Percentiles rank a stretch among this genome's conserved stretches.
Evolutionary conservation across 257 asterid genomes (phyloP).

Genomic region (Schizonepeta tenuifolia): DNA sequence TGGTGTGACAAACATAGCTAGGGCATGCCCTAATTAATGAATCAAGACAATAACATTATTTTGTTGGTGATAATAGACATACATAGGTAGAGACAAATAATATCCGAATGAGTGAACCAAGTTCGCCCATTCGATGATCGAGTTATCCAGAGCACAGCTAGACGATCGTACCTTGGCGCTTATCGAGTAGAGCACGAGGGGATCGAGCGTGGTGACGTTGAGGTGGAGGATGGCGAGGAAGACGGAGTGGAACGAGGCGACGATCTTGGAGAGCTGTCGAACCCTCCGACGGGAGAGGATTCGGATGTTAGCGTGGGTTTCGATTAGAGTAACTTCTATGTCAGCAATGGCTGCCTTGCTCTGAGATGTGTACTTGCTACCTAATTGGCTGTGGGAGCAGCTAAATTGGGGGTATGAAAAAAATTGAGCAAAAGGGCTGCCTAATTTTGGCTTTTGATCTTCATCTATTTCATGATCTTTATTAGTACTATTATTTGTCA

Average conservation of each 20-base stretch:
- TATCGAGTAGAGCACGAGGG: slow-evolving; percentile 86
- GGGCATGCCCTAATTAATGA: slow-evolving; percentile 30
- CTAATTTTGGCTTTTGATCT: background rate
- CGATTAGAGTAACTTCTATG: slow-evolving; percentile 87
- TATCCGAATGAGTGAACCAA: slow-evolving; percentile 25
- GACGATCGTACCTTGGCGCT: slow-evolving; percentile 77
- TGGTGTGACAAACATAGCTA: slow-evolving; percentile 11
- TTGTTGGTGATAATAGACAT: background rate
- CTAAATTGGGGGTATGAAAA: slow-evolving; percentile 79
- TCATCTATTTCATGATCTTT: background rate
- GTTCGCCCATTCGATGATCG: background rate
- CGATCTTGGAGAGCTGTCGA: slow-evolving; percentile 77
- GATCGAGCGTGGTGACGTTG: slow-evolving; percentile 77
- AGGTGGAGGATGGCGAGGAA: slow-evolving; percentile 81
- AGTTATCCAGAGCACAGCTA: background rate
- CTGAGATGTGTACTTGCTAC: slow-evolving; percentile 66
- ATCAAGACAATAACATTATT: slow-evolving; percentile 28
- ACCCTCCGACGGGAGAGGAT: slow-evolving; percentile 64
- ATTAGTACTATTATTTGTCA: background rate
- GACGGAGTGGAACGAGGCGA: slow-evolving; percentile 67
- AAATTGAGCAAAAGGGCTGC: slow-evolving; percentile 71
- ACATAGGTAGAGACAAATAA: slow-evolving; percentile 26
- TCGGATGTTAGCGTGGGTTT: slow-evolving; percentile 91
- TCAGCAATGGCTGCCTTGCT: slow-evolving; percentile 73
- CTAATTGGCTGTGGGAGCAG: slow-evolving; percentile 49